Base-by-base conservation (phyloP, 208 protist species). In the Herpetomonas samuelpessoai region DNA sequence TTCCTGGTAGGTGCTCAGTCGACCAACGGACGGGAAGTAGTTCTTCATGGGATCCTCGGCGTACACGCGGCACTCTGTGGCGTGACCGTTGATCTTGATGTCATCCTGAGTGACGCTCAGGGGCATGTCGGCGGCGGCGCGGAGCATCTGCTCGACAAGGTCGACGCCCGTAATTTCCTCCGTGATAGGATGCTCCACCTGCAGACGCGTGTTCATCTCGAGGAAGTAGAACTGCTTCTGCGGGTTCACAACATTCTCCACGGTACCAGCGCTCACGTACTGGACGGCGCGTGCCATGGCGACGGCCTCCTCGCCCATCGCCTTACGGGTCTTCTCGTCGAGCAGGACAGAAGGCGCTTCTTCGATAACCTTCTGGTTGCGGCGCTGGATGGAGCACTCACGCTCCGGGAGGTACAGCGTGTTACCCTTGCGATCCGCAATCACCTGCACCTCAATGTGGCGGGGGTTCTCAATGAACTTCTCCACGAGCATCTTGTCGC, bases 131-230 rank as follows among this genome's bases (percentile, higher is more conserved):
- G 29, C 28, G 14, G 86, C 86, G 45, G 73, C 71, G 48, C 84
- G 64, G 14, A 99, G 52, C 86, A 97, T 91, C 62, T 84, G 78
- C 52, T 97, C 76, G 6, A 99, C 97, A 0, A 99, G 82, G 76
- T 99, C 96, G 25, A 83, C 39, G 57, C 75, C 65, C 19, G 56
- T 67, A 7, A 92, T 63, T 72, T 94, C 74, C 74, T 99, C 97
- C 9, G 96, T 98, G 26, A 98, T 87, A 7, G 95, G 93, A 68
- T 98, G 83, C 57, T 93, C 86, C 27, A 91, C 86, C 76, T 98
- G 97, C 25, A 99, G 79, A 48, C 98, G 76, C 6, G 98, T 98
- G 69, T 99, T 99, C 96, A 99, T 98, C 64, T 99, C 98, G 74
- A 99, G 90, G 53, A 99, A 99, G 78, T 91, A 99, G 81, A 98